Evolutionary conservation across 331 rosid genomes (phyloP).

Genomic region (Pyrus hybrid): DNA sequence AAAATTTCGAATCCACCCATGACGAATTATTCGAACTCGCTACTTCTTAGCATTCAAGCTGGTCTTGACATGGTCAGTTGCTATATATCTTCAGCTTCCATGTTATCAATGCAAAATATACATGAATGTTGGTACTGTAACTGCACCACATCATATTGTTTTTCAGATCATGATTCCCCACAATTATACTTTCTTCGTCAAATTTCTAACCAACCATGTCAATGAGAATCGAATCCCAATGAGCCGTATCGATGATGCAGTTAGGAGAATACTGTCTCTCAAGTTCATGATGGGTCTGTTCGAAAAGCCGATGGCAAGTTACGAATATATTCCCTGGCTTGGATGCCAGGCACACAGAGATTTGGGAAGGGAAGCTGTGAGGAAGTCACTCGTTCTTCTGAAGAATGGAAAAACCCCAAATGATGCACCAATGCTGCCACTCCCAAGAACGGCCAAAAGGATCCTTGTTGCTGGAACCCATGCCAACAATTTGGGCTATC

Average conservation of each 20-base stretch:
- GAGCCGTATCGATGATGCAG: conserved; percentile 27
- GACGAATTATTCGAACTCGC: conserved; percentile 14
- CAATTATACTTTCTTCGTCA: conserved; percentile 4
- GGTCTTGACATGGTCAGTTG: conserved; percentile 22
- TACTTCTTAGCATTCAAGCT: conserved; percentile 8
- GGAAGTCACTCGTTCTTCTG: conserved; percentile 30
- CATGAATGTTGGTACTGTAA: background rate
- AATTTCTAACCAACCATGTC: conserved; percentile 6
- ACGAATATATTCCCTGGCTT: conserved; percentile 8
- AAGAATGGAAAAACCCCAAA: conserved; percentile 22
- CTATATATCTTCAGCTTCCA: background rate
- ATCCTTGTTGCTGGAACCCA: conserved; percentile 30
- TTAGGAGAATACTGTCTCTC: conserved; percentile 14
- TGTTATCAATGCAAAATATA: background rate
- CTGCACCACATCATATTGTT: background rate
- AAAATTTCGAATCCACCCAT: background rate
- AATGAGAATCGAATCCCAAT: background rate
- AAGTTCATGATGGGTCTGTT: conserved; percentile 24
- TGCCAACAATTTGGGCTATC: conserved; percentile 28
- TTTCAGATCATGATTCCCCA: conserved; percentile 25
- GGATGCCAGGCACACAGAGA: conserved; percentile 27
- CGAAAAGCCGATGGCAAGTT: conserved; percentile 20
- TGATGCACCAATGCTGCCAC: conserved; percentile 15
- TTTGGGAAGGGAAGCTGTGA: conserved; percentile 29
- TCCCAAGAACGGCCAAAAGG: conserved; percentile 16